These are phyloP conservation scores for Thelonectria olida DNA, from an alignment of 2,329 filamentous ascomycete species.

Conservation along the genomic window DNA sequence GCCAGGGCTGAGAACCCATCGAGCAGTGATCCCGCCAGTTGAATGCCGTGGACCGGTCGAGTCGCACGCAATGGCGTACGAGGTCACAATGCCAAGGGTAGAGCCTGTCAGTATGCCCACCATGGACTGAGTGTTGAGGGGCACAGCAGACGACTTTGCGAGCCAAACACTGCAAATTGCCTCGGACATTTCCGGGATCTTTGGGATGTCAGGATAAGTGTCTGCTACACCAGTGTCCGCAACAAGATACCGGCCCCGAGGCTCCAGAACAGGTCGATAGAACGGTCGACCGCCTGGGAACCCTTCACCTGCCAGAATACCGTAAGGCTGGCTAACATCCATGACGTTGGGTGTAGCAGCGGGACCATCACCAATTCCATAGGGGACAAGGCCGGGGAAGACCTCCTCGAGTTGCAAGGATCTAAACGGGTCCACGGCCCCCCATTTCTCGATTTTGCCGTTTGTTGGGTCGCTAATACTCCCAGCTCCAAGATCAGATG, in stretches of 20 bases:
- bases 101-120: slow-evolving; percentile 86
- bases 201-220: slow-evolving; percentile 78
- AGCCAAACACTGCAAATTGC: slow-evolving; percentile 87
- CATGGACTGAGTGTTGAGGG: slow-evolving; percentile 77
- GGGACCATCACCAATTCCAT: slow-evolving; percentile 81
- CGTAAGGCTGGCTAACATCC: slow-evolving; percentile 88
- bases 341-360: slow-evolving; percentile 85
- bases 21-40: slow-evolving; percentile 83
- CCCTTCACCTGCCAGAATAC: slow-evolving; percentile 85
- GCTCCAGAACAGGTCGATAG: slow-evolving; percentile 78
- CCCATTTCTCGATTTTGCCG: slow-evolving; percentile 84
- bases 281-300: slow-evolving; percentile 84
- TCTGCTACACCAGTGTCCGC: slow-evolving; percentile 68
- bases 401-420: slow-evolving; percentile 83
- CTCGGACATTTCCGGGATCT: slow-evolving; percentile 74
- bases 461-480: slow-evolving; percentile 82
- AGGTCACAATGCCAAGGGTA: slow-evolving; percentile 81
- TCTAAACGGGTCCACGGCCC: slow-evolving; percentile 76
- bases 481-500: slow-evolving; percentile 79
- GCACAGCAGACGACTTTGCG: slow-evolving; percentile 80
- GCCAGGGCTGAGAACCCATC: slow-evolving; percentile 91
- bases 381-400: slow-evolving; percentile 76
- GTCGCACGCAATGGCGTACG: slow-evolving; percentile 77
- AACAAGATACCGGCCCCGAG: slow-evolving; percentile 78
- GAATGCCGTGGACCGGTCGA: slow-evolving; percentile 68